phyloP scores from a whole-genome alignment of 352 stramenopile species.

The Globisporangium splendens region DNA sequence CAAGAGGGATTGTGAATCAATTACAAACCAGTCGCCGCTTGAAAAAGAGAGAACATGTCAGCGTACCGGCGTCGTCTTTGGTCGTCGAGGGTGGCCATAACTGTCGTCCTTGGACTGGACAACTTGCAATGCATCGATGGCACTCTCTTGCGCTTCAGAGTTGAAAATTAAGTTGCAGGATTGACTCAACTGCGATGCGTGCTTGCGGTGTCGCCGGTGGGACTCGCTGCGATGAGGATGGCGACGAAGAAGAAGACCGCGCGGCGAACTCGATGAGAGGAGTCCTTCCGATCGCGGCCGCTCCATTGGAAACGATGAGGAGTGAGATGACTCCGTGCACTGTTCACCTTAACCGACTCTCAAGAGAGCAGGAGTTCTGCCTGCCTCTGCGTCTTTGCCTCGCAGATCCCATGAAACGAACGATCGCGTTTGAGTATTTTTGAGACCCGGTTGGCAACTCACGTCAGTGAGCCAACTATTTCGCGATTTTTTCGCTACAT shows the following conservation, averaged over 20 bases:
- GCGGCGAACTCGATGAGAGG: not conserved
- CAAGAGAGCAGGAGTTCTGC: no score
- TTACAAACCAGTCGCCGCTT: not conserved
- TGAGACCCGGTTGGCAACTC: no score
- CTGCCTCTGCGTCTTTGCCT: no score
- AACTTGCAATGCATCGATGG: no score
- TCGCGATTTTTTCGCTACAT: no score
- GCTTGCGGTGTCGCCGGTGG: slow-evolving; percentile 2
- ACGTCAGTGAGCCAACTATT: no score
- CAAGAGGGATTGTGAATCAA: not conserved
- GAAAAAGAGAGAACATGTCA: not conserved
- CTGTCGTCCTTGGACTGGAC: not conserved
- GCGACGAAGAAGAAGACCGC: not conserved
- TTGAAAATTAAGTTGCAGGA: slow-evolving; percentile 14
- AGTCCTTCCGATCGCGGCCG: slow-evolving; percentile 9
- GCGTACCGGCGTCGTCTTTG: slow-evolving; percentile 36
- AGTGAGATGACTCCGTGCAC: no score
- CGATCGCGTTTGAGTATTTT: no score
- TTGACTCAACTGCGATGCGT: slow-evolving; percentile 8
- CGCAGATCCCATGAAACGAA: no score
- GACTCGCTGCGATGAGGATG: not conserved
- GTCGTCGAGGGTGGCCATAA: slow-evolving; percentile 17
- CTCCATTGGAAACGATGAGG: slow-evolving; percentile 2
- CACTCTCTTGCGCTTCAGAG: not conserved
- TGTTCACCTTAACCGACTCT: no score